phyloP scores from a whole-genome alignment of 768 basidiomycete genomes.

The Artomyces pyxidatus region DNA sequence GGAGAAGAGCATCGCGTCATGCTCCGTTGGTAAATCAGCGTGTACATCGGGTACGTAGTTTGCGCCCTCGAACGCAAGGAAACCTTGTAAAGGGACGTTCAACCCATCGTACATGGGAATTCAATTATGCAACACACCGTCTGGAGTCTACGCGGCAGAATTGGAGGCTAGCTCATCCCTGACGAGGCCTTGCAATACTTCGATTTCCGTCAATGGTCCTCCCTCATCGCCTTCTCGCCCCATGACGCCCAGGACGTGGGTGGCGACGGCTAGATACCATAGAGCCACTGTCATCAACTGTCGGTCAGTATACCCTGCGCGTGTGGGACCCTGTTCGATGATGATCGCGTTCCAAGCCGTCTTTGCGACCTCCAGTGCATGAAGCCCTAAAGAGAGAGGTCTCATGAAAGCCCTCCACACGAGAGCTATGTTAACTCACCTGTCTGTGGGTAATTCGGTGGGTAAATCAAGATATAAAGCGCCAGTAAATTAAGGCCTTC shows the following conservation, averaged over 20 bases:
- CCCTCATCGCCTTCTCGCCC: conserved; percentile 11
- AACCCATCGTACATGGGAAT: background rate
- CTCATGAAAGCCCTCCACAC: background rate
- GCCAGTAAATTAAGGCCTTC: conserved; percentile 53
- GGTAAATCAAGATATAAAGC: conserved; percentile 64
- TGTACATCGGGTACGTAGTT: too few species aligned
- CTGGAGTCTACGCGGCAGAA: background rate
- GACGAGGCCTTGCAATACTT: conserved; percentile 3
- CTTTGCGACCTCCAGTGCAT: conserved; percentile 69
- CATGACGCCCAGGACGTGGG: background rate
- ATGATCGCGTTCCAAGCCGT: conserved; percentile 64
- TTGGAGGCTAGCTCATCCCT: background rate
- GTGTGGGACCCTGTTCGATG: conserved; percentile 11
- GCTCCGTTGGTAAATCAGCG: too few species aligned
- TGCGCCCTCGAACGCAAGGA: too few species aligned
- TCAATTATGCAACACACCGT: too few species aligned
- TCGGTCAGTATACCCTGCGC: background rate
- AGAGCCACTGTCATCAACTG: background rate
- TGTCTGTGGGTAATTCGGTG: conserved; percentile 73
- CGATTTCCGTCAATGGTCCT: conserved; percentile 8
- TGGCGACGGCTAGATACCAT: conserved; percentile 2
- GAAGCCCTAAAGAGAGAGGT: conserved; percentile 45
- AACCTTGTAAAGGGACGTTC: too few species aligned
- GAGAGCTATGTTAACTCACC: conserved; percentile 34
- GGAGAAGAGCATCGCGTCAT: too few species aligned